Evolutionary conservation across 2,329 filamentous ascomycete species (phyloP).

Genomic region (Neopestalotiopsis sp.): DNA sequence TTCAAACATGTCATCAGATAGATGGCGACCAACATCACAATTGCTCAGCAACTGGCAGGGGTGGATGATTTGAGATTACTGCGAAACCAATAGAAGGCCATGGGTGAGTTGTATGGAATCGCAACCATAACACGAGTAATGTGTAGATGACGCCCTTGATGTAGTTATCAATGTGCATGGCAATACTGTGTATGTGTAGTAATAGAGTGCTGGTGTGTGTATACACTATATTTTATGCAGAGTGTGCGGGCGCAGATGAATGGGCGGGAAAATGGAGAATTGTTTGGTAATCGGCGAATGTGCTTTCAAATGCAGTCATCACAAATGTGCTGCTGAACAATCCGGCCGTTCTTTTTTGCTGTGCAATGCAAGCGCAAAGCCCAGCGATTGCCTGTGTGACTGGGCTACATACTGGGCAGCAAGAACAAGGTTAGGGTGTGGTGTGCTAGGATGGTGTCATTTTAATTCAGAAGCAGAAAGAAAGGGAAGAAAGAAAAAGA

Average conservation of each 20-base stretch:
- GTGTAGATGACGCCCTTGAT: neutral
- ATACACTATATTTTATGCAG: neutral
- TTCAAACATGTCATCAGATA: constrained; percentile 9
- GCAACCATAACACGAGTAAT: neutral
- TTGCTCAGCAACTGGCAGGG: neutral
- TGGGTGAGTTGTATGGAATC: neutral
- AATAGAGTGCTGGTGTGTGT: neutral
- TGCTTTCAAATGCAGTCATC: constrained; percentile 10
- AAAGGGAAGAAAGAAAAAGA: neutral
- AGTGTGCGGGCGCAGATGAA: neutral
- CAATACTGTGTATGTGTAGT: neutral
- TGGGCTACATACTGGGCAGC: neutral
- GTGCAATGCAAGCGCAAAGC: neutral
- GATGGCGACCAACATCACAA: neutral
- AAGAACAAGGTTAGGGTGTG: neutral
- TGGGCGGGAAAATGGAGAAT: neutral
- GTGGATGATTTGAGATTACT: neutral
- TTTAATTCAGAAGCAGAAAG: neutral
- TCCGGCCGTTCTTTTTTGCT: constrained; percentile 9
- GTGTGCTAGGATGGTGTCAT: constrained; percentile 2
- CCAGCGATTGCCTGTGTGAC: neutral
- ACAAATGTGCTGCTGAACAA: constrained; percentile 18
- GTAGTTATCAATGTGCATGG: neutral
- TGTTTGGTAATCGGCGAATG: constrained; percentile 17
- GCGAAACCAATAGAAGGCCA: constrained; percentile 16